Evolutionary conservation across 306 rosid genomes (phyloP).

Genomic region (Glycyrrhiza uralensis): DNA sequence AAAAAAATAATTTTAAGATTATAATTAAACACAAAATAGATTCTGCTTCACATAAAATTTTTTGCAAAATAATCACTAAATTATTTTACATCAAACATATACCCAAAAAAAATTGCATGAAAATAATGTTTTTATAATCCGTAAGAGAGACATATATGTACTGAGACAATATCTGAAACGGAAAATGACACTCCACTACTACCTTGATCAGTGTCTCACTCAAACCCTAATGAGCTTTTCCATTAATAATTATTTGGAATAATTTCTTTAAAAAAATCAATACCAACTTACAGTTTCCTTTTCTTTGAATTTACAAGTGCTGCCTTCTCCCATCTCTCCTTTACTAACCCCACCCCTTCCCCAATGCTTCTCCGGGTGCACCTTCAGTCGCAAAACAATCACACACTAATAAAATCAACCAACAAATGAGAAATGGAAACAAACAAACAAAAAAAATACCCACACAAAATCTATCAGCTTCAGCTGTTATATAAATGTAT

Average conservation of each 20-base stretch:
- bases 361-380: constrained; percentile 25
- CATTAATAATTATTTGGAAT: constrained; percentile 2
- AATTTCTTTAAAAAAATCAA: constrained; percentile 5
- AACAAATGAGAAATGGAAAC: neutral
- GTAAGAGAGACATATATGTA: constrained; percentile 34
- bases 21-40: too few relatives aligned
- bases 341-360: too few relatives aligned
- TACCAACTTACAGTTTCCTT: constrained; percentile 15
- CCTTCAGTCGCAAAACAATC: constrained; percentile 27
- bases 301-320: constrained; percentile 20
- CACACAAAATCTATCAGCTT: constrained; percentile 21
- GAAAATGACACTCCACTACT: constrained; percentile 98
- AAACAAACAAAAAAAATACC: neutral
- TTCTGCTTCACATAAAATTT: too few relatives aligned
- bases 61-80: too few relatives aligned
- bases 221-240: constrained; percentile 47
- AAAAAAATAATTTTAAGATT: too few relatives aligned
- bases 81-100: too few relatives aligned
- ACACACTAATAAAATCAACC: constrained; percentile 11
- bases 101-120: too few relatives aligned
- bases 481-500: neutral
- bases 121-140: too few relatives aligned
- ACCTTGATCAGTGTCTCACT: constrained; percentile 46
- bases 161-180: constrained; percentile 43
- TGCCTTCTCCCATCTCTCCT: neutral